Evolutionary conservation across 1,139 yeast genomes (phyloP).

Genomic region (Taphrina confusa): DNA sequence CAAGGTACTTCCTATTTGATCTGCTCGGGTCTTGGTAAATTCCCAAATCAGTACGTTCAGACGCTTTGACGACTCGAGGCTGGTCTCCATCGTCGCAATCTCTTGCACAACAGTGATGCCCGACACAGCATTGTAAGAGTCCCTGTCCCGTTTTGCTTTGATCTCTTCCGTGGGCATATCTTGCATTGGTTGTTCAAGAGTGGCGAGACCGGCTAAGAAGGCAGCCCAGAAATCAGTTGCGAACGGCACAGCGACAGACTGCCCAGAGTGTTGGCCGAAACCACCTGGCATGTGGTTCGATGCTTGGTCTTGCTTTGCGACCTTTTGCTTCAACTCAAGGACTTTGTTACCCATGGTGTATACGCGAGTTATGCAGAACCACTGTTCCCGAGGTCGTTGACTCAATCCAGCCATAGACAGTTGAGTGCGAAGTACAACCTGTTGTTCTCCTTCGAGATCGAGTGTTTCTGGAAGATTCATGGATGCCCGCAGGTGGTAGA

Average conservation of each 20-base stretch:
- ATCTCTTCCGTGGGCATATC: conserved; percentile 1
- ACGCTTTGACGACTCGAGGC: not conserved
- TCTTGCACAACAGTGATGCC: conserved; percentile 31
- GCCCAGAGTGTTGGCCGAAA: conserved; percentile 1
- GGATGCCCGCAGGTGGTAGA: conserved; percentile 29
- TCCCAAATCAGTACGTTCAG: conserved; percentile 25
- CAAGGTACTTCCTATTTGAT: conserved; percentile 2
- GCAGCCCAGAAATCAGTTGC: conserved; percentile 38
- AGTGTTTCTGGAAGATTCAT: conserved; percentile 23
- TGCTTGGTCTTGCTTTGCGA: conserved; percentile 13
- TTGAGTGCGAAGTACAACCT: conserved; percentile 31
- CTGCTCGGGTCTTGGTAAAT: conserved; percentile 11
- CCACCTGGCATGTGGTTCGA: not conserved
- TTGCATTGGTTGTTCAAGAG: conserved; percentile 5
- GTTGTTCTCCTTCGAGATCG: conserved; percentile 30
- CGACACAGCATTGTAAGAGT: conserved; percentile 20
- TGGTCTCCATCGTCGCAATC: conserved; percentile 19
- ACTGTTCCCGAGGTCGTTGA: conserved; percentile 27
- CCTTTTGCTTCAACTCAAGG: conserved; percentile 32
- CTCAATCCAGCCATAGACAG: conserved; percentile 14
- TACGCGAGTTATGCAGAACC: conserved; percentile 35
- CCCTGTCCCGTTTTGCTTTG: conserved; percentile 13
- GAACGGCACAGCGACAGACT: conserved; percentile 29
- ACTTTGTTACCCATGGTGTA: conserved; percentile 34
- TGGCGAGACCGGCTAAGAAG: conserved; percentile 35